A percentile compares a stretch with the other conserved stretches of the same genome.
These are phyloP conservation scores for Medakamo hakoo DNA, from an alignment of 139 green algal species.

Conservation along the genomic window DNA sequence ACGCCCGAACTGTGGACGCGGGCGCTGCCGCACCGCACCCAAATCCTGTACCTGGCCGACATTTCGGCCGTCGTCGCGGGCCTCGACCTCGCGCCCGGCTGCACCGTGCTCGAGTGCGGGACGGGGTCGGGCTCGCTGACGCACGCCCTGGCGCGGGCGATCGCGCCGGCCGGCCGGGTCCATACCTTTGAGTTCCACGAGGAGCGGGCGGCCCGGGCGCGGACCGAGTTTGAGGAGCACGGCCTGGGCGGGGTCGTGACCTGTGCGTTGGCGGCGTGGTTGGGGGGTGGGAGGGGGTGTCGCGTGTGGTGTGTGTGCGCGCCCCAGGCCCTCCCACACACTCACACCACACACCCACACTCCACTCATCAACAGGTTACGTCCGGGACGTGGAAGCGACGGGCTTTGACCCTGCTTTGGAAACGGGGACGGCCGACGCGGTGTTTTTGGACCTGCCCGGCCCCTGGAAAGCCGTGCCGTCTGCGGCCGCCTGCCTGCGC, in stretches of 20 bases:
- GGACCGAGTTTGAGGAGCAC: constrained; percentile 19
- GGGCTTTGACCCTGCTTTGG: neutral
- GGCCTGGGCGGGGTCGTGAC: constrained; percentile 25
- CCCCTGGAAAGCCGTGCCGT: constrained; percentile 60
- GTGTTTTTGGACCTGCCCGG: constrained; percentile 92
- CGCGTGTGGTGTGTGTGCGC: too few relatives aligned
- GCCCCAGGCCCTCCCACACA: too few relatives aligned
- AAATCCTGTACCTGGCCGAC: constrained; percentile 76
- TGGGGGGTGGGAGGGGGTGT: too few relatives aligned
- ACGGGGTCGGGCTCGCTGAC: constrained; percentile 89
- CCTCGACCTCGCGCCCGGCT: constrained; percentile 72
- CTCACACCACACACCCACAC: too few relatives aligned
- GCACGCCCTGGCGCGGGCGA: constrained; percentile 64
- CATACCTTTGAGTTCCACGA: constrained; percentile 94
- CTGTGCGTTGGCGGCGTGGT: too few relatives aligned
- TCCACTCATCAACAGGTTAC: too few relatives aligned
- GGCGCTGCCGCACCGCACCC: constrained; percentile 61
- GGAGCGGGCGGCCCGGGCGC: constrained; percentile 11
- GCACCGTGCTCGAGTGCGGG: constrained; percentile 63
- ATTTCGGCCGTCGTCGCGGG: constrained; percentile 56
- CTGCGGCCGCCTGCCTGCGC: constrained; percentile 41
- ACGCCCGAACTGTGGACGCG: constrained; percentile 85
- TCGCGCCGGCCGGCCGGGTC: constrained; percentile 69
- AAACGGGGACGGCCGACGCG: constrained; percentile 22
- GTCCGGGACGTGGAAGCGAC: neutral